Conservation (phyloP, 371 early-diverging fungal species). For the Circinella minor region DNA sequence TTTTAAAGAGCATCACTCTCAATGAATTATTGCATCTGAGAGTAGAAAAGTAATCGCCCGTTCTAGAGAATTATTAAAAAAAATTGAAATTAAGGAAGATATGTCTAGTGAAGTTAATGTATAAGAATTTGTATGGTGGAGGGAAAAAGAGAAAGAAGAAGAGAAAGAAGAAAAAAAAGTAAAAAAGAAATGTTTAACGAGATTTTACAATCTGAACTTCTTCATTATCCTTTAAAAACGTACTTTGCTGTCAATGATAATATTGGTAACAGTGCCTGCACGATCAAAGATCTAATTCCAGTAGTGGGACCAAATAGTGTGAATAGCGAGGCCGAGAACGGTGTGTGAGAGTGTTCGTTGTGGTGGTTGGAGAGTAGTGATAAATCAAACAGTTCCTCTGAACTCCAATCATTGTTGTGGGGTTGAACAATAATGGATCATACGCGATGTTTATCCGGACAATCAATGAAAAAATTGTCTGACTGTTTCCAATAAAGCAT, state of each 20-base stretch:
- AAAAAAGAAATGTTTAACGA: too few relatives aligned
- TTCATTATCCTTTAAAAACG: too few relatives aligned
- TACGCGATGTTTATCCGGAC: background rate
- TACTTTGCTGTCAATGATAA: background rate
- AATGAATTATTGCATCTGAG: too few relatives aligned
- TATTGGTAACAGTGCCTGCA: background rate
- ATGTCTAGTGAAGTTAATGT: too few relatives aligned
- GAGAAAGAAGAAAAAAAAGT: too few relatives aligned
- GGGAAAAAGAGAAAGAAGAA: too few relatives aligned
- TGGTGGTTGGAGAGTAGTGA: background rate
- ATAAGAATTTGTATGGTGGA: too few relatives aligned
- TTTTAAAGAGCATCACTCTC: too few relatives aligned
- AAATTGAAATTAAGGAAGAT: too few relatives aligned
- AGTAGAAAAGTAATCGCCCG: too few relatives aligned
- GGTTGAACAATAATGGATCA: background rate
- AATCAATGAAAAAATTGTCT: background rate
- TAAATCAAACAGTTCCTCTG: background rate
- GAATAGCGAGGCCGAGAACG: background rate
- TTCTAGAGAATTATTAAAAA: too few relatives aligned
- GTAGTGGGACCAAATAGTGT: background rate
- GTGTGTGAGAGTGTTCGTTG: background rate
- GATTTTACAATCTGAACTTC: too few relatives aligned
- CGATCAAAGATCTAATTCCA: background rate
- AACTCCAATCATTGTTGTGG: background rate
- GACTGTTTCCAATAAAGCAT: background rate